These are phyloP conservation scores for Russula lepida DNA, from an alignment of 768 basidiomycete species.

Conservation along the genomic window DNA sequence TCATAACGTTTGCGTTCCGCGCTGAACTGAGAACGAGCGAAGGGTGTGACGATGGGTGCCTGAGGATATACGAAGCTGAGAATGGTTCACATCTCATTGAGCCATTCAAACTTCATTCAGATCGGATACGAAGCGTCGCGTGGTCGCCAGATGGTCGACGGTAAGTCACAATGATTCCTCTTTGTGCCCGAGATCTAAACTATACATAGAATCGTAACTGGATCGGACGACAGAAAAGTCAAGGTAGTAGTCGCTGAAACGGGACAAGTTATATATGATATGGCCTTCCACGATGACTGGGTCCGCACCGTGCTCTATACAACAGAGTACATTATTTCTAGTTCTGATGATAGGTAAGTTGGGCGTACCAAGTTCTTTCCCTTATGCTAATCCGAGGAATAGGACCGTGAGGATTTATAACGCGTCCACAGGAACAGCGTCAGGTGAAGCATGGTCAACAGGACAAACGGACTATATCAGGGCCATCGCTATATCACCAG, in stretches of 20 bases:
- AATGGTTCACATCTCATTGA: slow-evolving; percentile 19
- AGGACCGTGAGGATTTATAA: slow-evolving; percentile 15
- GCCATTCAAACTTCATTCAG: slow-evolving; percentile 21
- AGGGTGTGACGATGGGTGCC: slow-evolving; percentile 19
- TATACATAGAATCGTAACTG: slow-evolving; percentile 6
- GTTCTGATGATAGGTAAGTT: slow-evolving; percentile 9
- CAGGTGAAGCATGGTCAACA: slow-evolving; percentile 2
- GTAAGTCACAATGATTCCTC: not conserved
- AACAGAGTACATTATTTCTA: not conserved
- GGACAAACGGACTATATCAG: slow-evolving; percentile 10
- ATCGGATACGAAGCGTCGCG: slow-evolving; percentile 20
- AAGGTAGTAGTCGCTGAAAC: slow-evolving; percentile 8
- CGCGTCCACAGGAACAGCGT: not conserved
- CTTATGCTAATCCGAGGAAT: not conserved
- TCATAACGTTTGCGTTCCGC: not conserved
- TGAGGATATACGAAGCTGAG: slow-evolving; percentile 23
- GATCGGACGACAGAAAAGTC: slow-evolving; percentile 12
- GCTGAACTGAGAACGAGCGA: not conserved
- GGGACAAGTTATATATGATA: slow-evolving; percentile 2
- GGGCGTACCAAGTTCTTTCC: not conserved
- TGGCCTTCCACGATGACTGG: slow-evolving; percentile 11
- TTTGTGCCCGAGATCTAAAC: too few species aligned
- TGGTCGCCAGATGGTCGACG: slow-evolving; percentile 25
- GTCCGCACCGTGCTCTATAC: slow-evolving; percentile 4
- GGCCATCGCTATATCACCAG: slow-evolving; percentile 25